Evolutionary conservation across 495 filamentous ascomycete genomes (phyloP), one percentile per base, ranked within the genome.

Genomic region (Annulohypoxylon bovei): DNA sequence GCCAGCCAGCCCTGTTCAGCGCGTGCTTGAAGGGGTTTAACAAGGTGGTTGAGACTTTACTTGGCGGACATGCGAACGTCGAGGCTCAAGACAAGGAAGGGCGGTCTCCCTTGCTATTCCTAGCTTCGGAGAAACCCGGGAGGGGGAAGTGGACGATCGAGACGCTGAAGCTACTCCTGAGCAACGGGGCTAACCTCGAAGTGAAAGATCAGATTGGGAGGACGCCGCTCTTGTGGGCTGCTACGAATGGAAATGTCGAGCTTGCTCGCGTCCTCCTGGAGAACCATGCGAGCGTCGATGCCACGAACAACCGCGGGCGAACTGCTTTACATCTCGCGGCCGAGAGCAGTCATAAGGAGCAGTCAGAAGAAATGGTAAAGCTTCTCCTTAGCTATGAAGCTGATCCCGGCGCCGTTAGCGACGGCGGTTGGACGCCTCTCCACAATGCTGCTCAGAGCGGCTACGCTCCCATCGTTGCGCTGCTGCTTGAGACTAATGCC

Each of bases 391-490:
- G 74, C 16, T 77, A 86, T 66, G 79, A 80, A 7, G 88, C 89
- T 4, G 73, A 86, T 67, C 78, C 89, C 8, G 80, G 85, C 68
- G 85, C 87, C 32, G 78, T 80, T 49, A 89, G 87, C 75, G 87
- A 89, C 71, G 84, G 86, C 33, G 83, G 83, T 7, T 91, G 88
- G 88, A 90, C 88, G 35, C 81, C 89, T 7, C 79, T 91, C 1
- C 89, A 91, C 64, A 88, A 89, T 75, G 88, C 89, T 2, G 87
- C 85, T 32, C 85, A 89, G 60, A 81, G 84, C 30, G 88, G 87
- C 0, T 81, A 76, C 60, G 81, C 83, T 58, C 79, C 78, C 8
- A 82, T 87, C 52, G 86, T 86, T 33, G 65, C 68, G 6, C 75
- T 84, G 18, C 73, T 91, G 27, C 63, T 92, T 9, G 75, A 77